Percentiles rank a stretch among this genome's conserved stretches.
Conservation (phyloP, 2,329 filamentous ascomycete genomes). For the Fusarium xyrophilum region DNA sequence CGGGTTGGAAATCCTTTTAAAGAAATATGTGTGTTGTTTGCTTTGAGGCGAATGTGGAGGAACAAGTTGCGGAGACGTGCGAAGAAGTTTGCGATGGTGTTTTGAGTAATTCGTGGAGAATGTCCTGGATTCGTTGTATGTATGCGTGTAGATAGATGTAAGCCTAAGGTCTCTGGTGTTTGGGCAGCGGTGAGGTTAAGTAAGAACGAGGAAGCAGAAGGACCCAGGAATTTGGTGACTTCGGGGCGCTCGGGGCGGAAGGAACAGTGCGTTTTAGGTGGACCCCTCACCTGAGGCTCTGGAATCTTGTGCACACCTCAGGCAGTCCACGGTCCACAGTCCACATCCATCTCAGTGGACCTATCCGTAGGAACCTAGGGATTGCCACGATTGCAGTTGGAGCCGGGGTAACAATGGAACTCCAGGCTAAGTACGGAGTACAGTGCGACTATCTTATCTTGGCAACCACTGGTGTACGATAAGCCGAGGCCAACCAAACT, state of each 20-base stretch:
- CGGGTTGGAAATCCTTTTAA: constrained; percentile 5
- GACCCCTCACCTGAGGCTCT: constrained; percentile 38
- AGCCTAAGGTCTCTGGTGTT: constrained; percentile 8
- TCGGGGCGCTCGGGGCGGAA: constrained; percentile 30
- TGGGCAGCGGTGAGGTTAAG: constrained; percentile 34
- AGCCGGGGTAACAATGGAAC: constrained; percentile 6
- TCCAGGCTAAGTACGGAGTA: background rate
- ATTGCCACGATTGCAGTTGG: constrained; percentile 23
- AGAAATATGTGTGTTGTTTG: constrained; percentile 4
- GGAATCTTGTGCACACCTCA: constrained; percentile 25
- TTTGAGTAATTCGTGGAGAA: constrained; percentile 4
- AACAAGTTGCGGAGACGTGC: background rate
- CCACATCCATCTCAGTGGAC: background rate
- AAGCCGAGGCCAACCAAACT: background rate
- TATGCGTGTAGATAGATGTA: constrained; percentile 13
- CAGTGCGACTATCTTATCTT: constrained; percentile 25
- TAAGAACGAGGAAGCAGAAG: constrained; percentile 20
- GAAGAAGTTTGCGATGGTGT: constrained; percentile 8
- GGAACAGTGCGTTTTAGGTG: constrained; percentile 19
- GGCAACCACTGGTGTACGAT: constrained; percentile 15
- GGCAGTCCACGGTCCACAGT: background rate
- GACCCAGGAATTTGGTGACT: constrained; percentile 27
- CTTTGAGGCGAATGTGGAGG: constrained; percentile 1
- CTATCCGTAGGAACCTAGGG: constrained; percentile 2
- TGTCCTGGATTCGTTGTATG: constrained; percentile 5